Evolutionary conservation across 192 early-diverging fungal genomes (phyloP), one percentile per base, ranked within the genome.

Genomic region (Coemansia sp.): DNA sequence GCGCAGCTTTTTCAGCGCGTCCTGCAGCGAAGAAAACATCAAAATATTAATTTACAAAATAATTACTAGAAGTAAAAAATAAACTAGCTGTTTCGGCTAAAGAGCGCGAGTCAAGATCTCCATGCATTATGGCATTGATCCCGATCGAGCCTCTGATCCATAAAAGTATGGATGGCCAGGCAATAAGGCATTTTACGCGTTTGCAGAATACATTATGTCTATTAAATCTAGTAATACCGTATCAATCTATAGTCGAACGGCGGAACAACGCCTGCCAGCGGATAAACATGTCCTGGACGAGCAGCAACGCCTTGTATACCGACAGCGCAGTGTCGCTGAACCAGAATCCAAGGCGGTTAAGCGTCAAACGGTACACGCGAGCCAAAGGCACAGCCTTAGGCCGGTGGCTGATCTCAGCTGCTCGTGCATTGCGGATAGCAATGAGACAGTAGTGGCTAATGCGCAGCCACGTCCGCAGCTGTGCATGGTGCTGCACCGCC

Each of bases 371-470:
- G 12, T 40, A 47, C 4, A 65, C 26, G 14, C 76, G 65, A 10
- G 52, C 46, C 3, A 38, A 15, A 4, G 62, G 42, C 21, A 14
- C 51, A 37, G 10, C 20, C 19, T 22, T 61, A 61, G 62, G 77
- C 62, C 17, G 28, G 37, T 74, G 72, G 31, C 21, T 22, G 26
- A 74, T 74, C 34, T 80, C 65, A 0, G 65, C 64, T 9, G 68
- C 68, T 5, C 72, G 71, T 25, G 65, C 66, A 37, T 81, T 44
- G 47, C 72, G 64, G 44, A 81, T 72, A 22, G 78, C 59, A 3
- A 72, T 10, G 2, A 81, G 64, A 40, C 78, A 81, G 65, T 75
- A 81, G 57, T 69, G 69, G 38, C 74, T 76, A 7, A 71, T 56
- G 15, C 67, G 69, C 49, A 73, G 40, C 78, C 78, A 81, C 4